A percentile compares a stretch with the other conserved stretches of the same genome.
Evolutionary conservation across 2,329 filamentous ascomycete genomes (phyloP).

Genomic region (Trichoderma asperellum): DNA sequence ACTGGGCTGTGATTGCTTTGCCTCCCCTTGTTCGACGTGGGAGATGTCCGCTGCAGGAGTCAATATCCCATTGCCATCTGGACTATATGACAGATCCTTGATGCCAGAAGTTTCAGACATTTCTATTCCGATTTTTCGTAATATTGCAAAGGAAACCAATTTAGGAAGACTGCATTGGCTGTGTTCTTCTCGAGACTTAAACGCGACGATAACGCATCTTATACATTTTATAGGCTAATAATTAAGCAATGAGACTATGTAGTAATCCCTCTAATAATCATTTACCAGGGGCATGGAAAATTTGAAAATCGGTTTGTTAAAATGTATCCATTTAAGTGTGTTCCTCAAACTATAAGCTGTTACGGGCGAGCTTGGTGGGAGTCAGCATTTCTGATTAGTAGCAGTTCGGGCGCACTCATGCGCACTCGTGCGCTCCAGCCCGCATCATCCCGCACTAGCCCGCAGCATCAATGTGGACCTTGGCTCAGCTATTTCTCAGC

Average conservation of each 20-base stretch:
- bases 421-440: not conserved
- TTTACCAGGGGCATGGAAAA: not conserved
- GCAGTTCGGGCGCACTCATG: not conserved
- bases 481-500: not conserved
- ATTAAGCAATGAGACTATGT: not conserved
- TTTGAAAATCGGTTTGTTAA: not conserved
- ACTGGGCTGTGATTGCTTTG: not conserved
- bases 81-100: not conserved
- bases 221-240: not conserved
- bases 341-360: not conserved
- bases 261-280: not conserved
- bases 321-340: not conserved
- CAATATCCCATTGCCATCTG: not conserved
- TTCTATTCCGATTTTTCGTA: not conserved
- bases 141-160: not conserved
- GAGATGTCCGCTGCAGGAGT: not conserved
- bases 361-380: not conserved
- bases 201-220: not conserved
- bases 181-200: not conserved
- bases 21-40: not conserved
- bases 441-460: conserved; percentile 1
- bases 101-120: not conserved
- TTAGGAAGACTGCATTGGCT: not conserved
- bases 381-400: conserved; percentile 1
- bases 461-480: not conserved